These are phyloP conservation scores for Pleurotus cornucopiae DNA, from an alignment of 768 basidiomycete genomes.

Conservation along the genomic window DNA sequence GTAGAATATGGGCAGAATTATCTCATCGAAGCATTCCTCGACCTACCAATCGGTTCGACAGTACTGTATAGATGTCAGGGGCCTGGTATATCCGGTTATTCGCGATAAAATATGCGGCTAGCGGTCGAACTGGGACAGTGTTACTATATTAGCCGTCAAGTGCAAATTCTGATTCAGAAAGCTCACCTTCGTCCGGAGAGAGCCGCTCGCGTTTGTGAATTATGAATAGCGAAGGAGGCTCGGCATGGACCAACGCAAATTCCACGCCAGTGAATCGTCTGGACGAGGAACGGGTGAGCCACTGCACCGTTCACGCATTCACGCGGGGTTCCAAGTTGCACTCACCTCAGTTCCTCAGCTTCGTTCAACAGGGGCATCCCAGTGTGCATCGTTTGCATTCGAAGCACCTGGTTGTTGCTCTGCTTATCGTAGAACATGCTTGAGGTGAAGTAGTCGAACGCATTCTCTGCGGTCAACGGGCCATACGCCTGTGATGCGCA, in stretches of 20 bases:
- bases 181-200: constrained; percentile 78
- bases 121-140: constrained; percentile 53
- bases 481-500: constrained; percentile 57
- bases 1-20: background rate
- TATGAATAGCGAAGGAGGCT: constrained; percentile 79
- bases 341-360: constrained; percentile 81
- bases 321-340: constrained; percentile 10
- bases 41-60: constrained; percentile 77
- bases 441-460: constrained; percentile 85
- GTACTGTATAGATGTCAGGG: constrained; percentile 77
- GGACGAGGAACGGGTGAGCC: constrained; percentile 7
- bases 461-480: constrained; percentile 70
- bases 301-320: background rate
- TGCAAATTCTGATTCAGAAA: constrained; percentile 1
- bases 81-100: constrained; percentile 88
- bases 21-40: constrained; percentile 14
- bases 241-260: constrained; percentile 78
- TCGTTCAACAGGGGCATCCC: constrained; percentile 76
- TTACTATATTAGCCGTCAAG: constrained; percentile 5
- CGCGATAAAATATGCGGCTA: constrained; percentile 85
- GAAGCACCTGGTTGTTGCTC: constrained; percentile 86
- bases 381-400: constrained; percentile 91
- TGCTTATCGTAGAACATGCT: constrained; percentile 96
- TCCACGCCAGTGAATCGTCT: constrained; percentile 88
- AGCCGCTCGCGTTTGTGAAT: constrained; percentile 86